Evolutionary conservation across 495 filamentous ascomycete genomes (phyloP).

Genomic region (Penicillium nucicola): DNA sequence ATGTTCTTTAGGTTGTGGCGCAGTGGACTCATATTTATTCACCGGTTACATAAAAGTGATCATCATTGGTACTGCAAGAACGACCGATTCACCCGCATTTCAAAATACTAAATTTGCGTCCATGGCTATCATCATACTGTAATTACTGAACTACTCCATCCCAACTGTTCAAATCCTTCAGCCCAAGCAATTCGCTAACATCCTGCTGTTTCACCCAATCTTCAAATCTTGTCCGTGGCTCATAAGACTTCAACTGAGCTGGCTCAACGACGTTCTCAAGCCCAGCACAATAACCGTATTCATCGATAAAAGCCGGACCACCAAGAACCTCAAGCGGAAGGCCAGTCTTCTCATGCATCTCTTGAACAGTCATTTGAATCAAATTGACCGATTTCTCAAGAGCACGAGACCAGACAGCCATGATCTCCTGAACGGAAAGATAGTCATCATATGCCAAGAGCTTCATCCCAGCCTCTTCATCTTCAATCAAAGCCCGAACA

Average conservation of each 20-base stretch:
- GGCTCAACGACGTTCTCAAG: constrained; percentile 32
- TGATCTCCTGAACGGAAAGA: constrained; percentile 24
- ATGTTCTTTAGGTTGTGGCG: no score
- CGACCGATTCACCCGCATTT: no score
- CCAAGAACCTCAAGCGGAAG: constrained; percentile 36
- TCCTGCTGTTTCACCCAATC: constrained; percentile 25
- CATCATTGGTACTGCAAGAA: no score
- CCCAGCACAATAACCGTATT: constrained; percentile 41
- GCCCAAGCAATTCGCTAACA: background rate
- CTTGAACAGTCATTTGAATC: constrained; percentile 22
- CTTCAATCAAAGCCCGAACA: constrained; percentile 40
- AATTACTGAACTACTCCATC: constrained; percentile 2
- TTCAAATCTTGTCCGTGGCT: constrained; percentile 27
- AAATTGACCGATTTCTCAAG: constrained; percentile 29
- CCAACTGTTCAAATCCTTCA: constrained; percentile 2
- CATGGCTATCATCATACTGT: no score
- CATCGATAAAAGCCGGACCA: constrained; percentile 29
- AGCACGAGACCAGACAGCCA: constrained; percentile 29
- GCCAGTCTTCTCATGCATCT: constrained; percentile 31
- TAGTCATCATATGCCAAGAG: constrained; percentile 43
- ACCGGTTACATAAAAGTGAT: no score
- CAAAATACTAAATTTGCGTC: no score
- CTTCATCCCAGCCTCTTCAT: constrained; percentile 33
- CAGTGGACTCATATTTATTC: no score
- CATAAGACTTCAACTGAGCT: constrained; percentile 24